Evolutionary conservation across 2,329 filamentous ascomycete genomes (phyloP).

Genomic region (Fusarium vanettenii): DNA sequence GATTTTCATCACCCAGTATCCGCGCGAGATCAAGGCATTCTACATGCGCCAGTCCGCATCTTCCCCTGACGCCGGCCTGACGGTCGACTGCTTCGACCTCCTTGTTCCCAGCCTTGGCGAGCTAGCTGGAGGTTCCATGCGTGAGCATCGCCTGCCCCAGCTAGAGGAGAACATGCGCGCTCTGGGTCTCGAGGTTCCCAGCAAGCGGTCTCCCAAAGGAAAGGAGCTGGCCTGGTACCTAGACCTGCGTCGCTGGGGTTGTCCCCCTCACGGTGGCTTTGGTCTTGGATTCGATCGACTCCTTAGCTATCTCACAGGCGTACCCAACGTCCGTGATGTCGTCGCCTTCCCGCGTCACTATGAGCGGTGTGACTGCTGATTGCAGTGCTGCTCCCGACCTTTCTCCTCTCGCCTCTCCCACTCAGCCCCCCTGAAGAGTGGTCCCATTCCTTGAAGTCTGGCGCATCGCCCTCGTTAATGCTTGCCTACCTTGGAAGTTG

Average conservation of each 20-base stretch:
- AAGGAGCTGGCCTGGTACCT: slow-evolving; percentile 81
- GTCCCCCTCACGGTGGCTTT: slow-evolving; percentile 90
- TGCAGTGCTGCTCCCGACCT: neutral
- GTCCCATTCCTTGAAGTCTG: neutral
- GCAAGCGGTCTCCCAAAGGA: slow-evolving; percentile 42
- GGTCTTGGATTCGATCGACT: slow-evolving; percentile 91
- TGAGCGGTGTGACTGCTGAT: slow-evolving; percentile 70
- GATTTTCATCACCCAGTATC: slow-evolving; percentile 94
- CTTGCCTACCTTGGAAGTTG: slow-evolving; percentile 43
- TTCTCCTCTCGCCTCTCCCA: slow-evolving; percentile 1
- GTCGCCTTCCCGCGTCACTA: slow-evolving; percentile 86
- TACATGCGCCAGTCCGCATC: slow-evolving; percentile 65
- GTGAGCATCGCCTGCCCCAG: slow-evolving; percentile 79
- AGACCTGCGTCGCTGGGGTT: slow-evolving; percentile 90
- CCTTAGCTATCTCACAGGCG: slow-evolving; percentile 83
- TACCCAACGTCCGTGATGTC: slow-evolving; percentile 85
- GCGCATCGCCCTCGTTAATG: slow-evolving; percentile 39
- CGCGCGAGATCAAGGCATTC: slow-evolving; percentile 89
- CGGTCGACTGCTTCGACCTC: slow-evolving; percentile 91
- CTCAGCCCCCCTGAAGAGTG: neutral
- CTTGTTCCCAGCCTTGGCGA: slow-evolving; percentile 88
- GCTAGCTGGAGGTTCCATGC: slow-evolving; percentile 88
- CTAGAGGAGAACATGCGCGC: slow-evolving; percentile 77
- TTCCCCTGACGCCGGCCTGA: slow-evolving; percentile 54
- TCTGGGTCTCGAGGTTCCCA: slow-evolving; percentile 68